A percentile compares a stretch with the other conserved stretches of the same genome.
phyloP scores from a whole-genome alignment of 225 moss, liverwort and hornwort genomes.

The Thuidium tamariscinum region DNA sequence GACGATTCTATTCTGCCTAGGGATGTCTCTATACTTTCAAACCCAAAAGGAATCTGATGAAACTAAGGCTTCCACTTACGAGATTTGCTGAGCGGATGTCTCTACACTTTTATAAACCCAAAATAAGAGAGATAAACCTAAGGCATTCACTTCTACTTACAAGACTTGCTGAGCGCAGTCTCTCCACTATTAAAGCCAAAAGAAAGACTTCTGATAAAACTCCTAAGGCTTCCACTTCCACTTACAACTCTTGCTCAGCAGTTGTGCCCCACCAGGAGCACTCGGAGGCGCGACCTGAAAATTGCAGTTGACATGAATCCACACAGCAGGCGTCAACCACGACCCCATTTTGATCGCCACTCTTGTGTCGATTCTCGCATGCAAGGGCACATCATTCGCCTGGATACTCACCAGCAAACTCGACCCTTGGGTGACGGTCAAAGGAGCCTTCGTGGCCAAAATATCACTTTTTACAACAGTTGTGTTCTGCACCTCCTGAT shows the following conservation, averaged over 20 bases:
- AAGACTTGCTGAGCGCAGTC: background rate
- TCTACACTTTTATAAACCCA: background rate
- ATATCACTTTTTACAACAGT: slow-evolving; percentile 13
- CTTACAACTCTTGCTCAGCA: slow-evolving; percentile 33
- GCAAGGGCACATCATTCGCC: slow-evolving; percentile 17
- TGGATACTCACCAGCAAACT: slow-evolving; percentile 10
- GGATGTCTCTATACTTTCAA: background rate
- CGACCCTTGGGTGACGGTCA: slow-evolving; percentile 12
- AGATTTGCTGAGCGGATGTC: background rate
- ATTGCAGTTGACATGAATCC: slow-evolving; percentile 31
- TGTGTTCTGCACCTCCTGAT: slow-evolving; percentile 23
- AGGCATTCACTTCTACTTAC: background rate
- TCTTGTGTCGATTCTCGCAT: slow-evolving; percentile 14
- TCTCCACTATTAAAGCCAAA: background rate
- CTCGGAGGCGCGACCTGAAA: slow-evolving; percentile 34
- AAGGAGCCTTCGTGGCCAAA: slow-evolving; percentile 1
- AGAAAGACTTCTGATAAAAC: background rate
- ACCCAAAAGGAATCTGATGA: background rate
- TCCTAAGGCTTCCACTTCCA: slow-evolving; percentile 36
- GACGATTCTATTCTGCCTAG: background rate
- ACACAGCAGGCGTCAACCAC: slow-evolving; percentile 30
- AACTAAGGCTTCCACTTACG: background rate
- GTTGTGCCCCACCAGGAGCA: slow-evolving; percentile 27
- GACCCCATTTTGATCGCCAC: slow-evolving; percentile 28
- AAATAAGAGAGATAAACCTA: background rate